These are phyloP conservation scores for Pseudisothecium myosuroides DNA, from an alignment of 225 moss, liverwort and hornwort genomes.

Conservation along the genomic window DNA sequence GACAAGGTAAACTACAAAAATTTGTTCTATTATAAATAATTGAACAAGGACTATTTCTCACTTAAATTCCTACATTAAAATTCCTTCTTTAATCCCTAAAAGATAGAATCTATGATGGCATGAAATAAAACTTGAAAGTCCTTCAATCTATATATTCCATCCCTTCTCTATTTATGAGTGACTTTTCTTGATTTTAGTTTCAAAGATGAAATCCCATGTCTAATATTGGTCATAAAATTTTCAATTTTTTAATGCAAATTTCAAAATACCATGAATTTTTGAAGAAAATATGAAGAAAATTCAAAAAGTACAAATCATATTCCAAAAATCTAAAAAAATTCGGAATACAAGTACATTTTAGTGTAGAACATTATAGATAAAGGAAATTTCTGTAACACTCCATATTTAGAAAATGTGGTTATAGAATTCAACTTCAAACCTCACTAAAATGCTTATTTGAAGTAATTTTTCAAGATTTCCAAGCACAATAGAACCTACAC, in stretches of 20 bases:
- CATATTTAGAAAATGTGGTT: background rate
- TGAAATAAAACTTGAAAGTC: background rate
- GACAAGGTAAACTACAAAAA: background rate
- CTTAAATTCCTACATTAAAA: background rate
- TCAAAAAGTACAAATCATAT: background rate
- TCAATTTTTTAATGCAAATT: background rate
- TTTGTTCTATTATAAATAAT: background rate
- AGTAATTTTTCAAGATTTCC: too few species aligned
- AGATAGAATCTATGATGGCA: fast-evolving
- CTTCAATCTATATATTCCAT: fast-evolving
- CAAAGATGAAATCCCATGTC: background rate
- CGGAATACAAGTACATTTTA: too few species aligned
- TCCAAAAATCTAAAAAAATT: too few species aligned
- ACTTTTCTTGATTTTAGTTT: background rate
- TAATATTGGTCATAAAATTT: too few species aligned
- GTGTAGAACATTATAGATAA: background rate
- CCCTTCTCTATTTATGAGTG: background rate
- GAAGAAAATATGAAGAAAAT: background rate
- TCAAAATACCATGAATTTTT: background rate
- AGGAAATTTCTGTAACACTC: too few species aligned
- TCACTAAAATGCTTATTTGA: too few species aligned
- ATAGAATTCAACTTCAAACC: background rate
- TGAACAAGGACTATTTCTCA: fast-evolving
- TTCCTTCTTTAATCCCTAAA: background rate
- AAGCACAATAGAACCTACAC: too few species aligned